Evolutionary conservation across 1,284 basidiomycete genomes (phyloP), one percentile per base, ranked within the genome.

Genomic region (Irpex lacteus): DNA sequence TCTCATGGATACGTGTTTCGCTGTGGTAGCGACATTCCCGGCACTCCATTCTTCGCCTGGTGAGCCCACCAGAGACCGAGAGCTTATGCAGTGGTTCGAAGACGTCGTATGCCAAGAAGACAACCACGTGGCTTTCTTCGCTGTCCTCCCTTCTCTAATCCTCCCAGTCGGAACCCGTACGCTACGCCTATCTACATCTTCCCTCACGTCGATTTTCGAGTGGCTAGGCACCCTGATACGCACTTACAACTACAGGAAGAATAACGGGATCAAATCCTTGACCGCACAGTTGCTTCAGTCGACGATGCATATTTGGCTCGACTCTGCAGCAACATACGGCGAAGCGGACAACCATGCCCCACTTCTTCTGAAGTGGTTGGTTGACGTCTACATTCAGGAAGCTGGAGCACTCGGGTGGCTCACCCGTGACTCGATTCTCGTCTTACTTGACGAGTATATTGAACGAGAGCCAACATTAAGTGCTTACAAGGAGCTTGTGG

Each of bases 391-490:
- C 8, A 8, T 15, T 18, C 21, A 13, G 26, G 2, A 77, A 78
- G 63, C 73, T 87, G 38, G 66, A 56, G 73, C 88, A 1, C 76
- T 78, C 0, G 86, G 84, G 1, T 96, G 94, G 93, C 80, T 77
- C 59, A 82, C 88, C 38, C 85, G 94, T 19, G 88, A 94, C 68
- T 73, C 80, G 32, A 76, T 93, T 44, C 78, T 86, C 52, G 78
- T 81, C 15, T 91, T 96, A 71, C 76, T 94, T 56, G 86, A 89
- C 67, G 74, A 74, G 52, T 93, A 91, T 71, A 77, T 96, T 8
- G 70, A 72, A 3, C 73, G 79, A 58, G 91, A 96, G 71, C 88
- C 87, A 0, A 68, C 70, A 4, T 81, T 89, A 67, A 65, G 67
- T n/a, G 75, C 80, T 50, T 91, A 88, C 86, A 71, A 72, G 7